Base-by-base conservation (phyloP, 176 grass and related monocot genomes). In the Musa troglodytarum region DNA sequence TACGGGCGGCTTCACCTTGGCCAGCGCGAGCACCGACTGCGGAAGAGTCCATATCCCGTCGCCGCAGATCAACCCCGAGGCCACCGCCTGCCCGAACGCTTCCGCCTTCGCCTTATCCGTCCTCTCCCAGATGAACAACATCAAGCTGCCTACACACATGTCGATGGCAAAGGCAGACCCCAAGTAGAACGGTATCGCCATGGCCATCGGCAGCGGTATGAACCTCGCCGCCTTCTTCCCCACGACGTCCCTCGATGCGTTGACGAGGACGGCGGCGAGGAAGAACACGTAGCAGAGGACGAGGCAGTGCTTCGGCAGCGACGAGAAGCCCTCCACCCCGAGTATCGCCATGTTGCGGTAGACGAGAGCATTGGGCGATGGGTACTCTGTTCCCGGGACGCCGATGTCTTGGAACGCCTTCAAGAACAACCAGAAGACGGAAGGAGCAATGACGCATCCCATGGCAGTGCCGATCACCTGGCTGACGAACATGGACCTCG, bases 31-130 rank as follows among this genome's bases (percentile, higher is more conserved):
- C 63, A 96, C 69, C 17, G 86, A 91, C 81, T 88, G 88, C 71
- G 88, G 86, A 63, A 87, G 76, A 83, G 86, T 96, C 88, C 88
- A 96, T 9, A 96, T 81, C 1, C 88, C 86, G 50, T 96, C 82
- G 20, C 86, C 84, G 76, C 88, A 96, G 80, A 96, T 96, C 77
- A 96, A 81, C 5, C 81, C 92, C 1, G 92, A 87, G 19, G 86
- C 86, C 9, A 87, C 82, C 1, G 86, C 76, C 0, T 84, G 86
- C 63, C 77, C 92, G 79, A 96, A 92, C 62, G 88, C 83, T 81
- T 74, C 74, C 8, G 92, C 79, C 20, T 49, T 51, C 10, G 73
- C 53, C 83, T 58, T 85, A 61, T 91, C 81, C 53, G 4, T 8
- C 50, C 10, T 68, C 54, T 72, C 78, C 85, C 92, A 96, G 74